Conservation (phyloP, 2,329 filamentous ascomycete species). For the Cercospora sp. region DNA sequence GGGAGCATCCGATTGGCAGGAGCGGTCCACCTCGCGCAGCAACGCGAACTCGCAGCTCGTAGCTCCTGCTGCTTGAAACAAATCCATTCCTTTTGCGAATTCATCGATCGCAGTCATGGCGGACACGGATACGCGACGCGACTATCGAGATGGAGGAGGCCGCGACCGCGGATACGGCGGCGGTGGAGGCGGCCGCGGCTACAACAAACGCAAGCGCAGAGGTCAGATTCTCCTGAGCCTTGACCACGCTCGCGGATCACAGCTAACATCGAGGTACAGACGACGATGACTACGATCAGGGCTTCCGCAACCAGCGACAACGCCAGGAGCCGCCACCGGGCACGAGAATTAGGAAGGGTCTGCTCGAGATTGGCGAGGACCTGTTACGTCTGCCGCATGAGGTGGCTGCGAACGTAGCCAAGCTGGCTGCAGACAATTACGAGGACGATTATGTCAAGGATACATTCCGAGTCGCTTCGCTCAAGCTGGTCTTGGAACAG, state of each 20-base stretch:
- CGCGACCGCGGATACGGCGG: slow-evolving; percentile 37
- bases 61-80: background rate
- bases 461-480: slow-evolving; percentile 69
- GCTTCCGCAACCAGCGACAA: slow-evolving; percentile 70
- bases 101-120: slow-evolving; percentile 30
- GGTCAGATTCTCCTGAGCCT: slow-evolving; percentile 53
- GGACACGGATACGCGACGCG: slow-evolving; percentile 36
- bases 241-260: slow-evolving; percentile 1
- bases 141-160: slow-evolving; percentile 31
- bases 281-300: slow-evolving; percentile 75
- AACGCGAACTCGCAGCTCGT: slow-evolving; percentile 3
- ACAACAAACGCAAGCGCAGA: slow-evolving; percentile 73
- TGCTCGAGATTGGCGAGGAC: slow-evolving; percentile 79
- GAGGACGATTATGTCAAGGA: slow-evolving; percentile 78
- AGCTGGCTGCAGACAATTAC: slow-evolving; percentile 75
- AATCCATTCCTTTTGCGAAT: background rate
- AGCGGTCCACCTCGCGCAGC: background rate
- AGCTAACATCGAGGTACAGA: slow-evolving; percentile 51
- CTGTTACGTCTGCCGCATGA: slow-evolving; percentile 76
- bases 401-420: slow-evolving; percentile 73
- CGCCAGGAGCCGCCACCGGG: slow-evolving; percentile 66
- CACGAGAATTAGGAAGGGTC: slow-evolving; percentile 72
- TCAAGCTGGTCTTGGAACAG: slow-evolving; percentile 84
- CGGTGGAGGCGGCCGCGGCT: slow-evolving; percentile 50
- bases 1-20: slow-evolving; percentile 7